Percentiles rank a stretch among this genome's conserved stretches.
Conservation (phyloP, 208 protist genomes). For the Vickermania ingenoplastis region DNA sequence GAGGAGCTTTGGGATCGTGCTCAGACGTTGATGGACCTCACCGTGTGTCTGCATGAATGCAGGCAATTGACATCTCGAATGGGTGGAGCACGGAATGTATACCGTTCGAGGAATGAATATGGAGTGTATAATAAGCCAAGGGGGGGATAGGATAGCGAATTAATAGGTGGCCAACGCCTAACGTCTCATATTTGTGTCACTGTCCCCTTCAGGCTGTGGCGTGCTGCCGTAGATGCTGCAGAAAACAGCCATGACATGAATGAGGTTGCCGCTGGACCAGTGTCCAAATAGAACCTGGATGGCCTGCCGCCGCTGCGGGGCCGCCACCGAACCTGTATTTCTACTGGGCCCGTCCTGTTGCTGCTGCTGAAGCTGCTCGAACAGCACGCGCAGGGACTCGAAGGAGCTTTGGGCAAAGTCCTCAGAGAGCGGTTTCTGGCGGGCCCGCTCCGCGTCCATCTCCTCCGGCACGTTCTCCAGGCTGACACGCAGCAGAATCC, state of each 20-base stretch:
- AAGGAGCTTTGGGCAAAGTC: not conserved
- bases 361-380: not conserved
- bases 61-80: no score
- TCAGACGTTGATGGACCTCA: no score
- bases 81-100: no score
- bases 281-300: not conserved
- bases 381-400: not conserved
- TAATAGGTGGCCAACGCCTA: no score
- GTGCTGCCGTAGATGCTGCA: no score
- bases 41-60: no score
- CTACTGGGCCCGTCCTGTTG: not conserved
- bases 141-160: no score
- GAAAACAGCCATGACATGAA: not conserved
- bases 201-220: no score
- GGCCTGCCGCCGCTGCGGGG: not conserved
- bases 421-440: not conserved
- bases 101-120: no score
- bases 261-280: not conserved
- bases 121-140: no score
- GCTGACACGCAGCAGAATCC: conserved; percentile 2
- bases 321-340: not conserved
- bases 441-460: not conserved
- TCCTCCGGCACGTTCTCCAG: not conserved
- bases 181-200: no score
- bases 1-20: no score